phyloP scores from a whole-genome alignment of 1,139 yeast species.

The Sugiyamaella japonica region DNA sequence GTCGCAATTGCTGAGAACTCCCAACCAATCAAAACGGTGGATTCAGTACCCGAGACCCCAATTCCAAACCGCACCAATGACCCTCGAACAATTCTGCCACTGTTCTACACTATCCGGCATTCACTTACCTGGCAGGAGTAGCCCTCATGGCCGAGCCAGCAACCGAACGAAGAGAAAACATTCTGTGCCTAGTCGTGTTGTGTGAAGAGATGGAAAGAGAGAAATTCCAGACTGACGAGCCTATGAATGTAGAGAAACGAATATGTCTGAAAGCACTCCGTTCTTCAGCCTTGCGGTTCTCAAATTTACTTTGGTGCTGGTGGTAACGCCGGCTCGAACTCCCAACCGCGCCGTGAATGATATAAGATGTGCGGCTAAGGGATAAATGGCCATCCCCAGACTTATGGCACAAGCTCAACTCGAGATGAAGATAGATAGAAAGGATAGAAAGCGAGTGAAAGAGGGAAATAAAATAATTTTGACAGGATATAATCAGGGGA shows the following conservation, averaged over 20 bases:
- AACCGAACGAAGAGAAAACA: conserved; percentile 37
- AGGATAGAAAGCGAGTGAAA: too few relatives aligned
- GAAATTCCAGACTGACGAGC: conserved; percentile 3
- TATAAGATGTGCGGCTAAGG: not conserved
- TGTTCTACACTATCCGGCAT: not conserved
- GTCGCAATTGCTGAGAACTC: conserved; percentile 10
- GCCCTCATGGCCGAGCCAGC: conserved; percentile 31
- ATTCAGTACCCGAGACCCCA: conserved; percentile 11
- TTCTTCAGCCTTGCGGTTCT: not conserved
- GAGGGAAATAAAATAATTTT: too few relatives aligned
- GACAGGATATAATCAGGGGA: too few relatives aligned
- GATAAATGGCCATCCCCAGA: not conserved
- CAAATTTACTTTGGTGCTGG: not conserved
- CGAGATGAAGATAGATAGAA: too few relatives aligned
- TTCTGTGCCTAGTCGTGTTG: conserved; percentile 13
- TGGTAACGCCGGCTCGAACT: not conserved
- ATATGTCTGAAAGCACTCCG: conserved; percentile 1
- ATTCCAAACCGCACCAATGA: not conserved
- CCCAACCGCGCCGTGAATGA: not conserved
- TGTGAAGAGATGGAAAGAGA: conserved; percentile 1
- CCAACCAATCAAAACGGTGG: conserved; percentile 18
- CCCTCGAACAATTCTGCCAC: not conserved
- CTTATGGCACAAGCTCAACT: not conserved
- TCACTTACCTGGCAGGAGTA: conserved; percentile 29
- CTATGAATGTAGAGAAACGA: conserved; percentile 9